Evolutionary conservation across 2,329 filamentous ascomycete genomes (phyloP), one percentile per base, ranked within the genome.

Genomic region (Zopfia rhizophila): DNA sequence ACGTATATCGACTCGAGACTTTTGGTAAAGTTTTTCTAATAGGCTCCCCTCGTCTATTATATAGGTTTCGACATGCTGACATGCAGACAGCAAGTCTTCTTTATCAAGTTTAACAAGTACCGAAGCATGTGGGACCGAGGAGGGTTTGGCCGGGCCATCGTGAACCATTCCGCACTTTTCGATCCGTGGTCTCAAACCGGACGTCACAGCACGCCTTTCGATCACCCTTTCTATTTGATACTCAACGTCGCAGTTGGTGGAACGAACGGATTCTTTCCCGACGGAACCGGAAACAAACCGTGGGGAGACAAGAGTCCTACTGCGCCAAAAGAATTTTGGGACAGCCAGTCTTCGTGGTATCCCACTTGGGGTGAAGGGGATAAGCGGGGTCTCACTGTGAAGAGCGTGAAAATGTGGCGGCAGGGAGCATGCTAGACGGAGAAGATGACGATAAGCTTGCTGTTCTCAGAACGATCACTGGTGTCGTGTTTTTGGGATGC

Each of bases 1-100:
- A 91, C 88, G 23, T 94, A 91, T 68, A 80, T 94, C 73, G 87
- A 93, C 77, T 86, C 81, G 45, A 84, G 87, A 11, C 81, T 94
- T 18, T 78, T 60, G 39, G 57, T 60, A 51, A 16, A 55, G 47
- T 28, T 27, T 5, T 18, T 21, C 17, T 35, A 21, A n/a, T n/a
- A n/a, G n/a, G n/a, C n/a, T n/a, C 7, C 22, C 10, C 14, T 17
- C 22, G 5, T 7, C 16, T 31, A 31, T 13, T 16, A 7, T 5
- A 18, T 42, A 16, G 21, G 33, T 12, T 19, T 24, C 44, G 43
- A 7, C 3, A 29, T n/a, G 24, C 50, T 53, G 21, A 51, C 33
- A 17, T 14, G 4, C 13, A 19, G 5, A 21, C 31, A 91, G 37
- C 89, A 92, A 68, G 88, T 92, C 31, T 79, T 90, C 46, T 93